Evolutionary conservation across 495 filamentous ascomycete species (phyloP), one percentile per base, ranked within the genome.

Genomic region (Hyaloscypha bicolor): DNA sequence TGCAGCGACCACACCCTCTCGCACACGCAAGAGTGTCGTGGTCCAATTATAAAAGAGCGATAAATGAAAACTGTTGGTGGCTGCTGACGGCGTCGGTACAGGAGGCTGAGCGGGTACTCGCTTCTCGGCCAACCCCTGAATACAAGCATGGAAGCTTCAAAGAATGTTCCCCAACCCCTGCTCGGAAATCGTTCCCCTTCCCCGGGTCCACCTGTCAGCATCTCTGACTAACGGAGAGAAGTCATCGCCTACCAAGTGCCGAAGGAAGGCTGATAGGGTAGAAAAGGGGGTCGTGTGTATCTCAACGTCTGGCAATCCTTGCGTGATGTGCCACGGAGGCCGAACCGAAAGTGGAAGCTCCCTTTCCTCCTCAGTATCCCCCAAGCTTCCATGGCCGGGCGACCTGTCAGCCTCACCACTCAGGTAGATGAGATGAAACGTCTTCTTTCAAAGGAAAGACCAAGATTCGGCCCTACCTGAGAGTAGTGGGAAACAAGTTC

Each of bases 111-210:
- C 9, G 16, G 4, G 35, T 0, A 37, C 16, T 48, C 42, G 42
- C 42, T 48, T 48, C 42, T 48, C 42, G 42, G 16, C 11, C 42
- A 48, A 14, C 53, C 22, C 53, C 53, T 56, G 53, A 56, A 56
- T 12, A 0, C 0, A 37, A 8, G 35, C 35, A 56, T 29, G 22
- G 53, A 56, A 56, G 53, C 19, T 21, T 53, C 51, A 25, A 29
- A 29, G 53, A 56, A 56, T 31, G 53, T 56, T 56, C 53, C 30
- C 21, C 22, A 31, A 29, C 16, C 53, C 53, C 53, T 56, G 53
- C 29, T 19, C 35, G 35, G 35, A 37, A 37, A 37, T 8, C 11
- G 8, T 48, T 19, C 42, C 42, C 42, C 3, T 48, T 19, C 42
- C 42, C 42, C 42, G 6, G 42, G 9, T 48, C 42, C 42, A 14